A percentile compares a stretch with the other conserved stretches of the same genome.
Evolutionary conservation across 805 yeast species (phyloP).

Genomic region (Candida lessepsii): DNA sequence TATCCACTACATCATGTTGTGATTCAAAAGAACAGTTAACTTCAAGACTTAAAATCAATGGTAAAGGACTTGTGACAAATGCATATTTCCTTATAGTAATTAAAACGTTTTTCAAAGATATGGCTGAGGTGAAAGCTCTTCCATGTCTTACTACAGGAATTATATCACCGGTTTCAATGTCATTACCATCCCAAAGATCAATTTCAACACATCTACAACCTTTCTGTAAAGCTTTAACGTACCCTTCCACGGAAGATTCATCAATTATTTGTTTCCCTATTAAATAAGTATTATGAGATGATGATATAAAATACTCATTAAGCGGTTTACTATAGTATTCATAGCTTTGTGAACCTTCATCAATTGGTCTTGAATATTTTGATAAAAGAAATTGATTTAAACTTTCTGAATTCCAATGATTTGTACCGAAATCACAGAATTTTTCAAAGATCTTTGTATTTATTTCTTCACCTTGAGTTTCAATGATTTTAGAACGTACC

Average conservation of each 20-base stretch:
- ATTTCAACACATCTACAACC: slow-evolving; percentile 96
- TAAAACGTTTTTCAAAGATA: slow-evolving; percentile 67
- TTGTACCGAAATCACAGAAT: slow-evolving; percentile 19
- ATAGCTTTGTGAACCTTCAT: slow-evolving; percentile 10
- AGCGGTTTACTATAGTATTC: slow-evolving; percentile 52
- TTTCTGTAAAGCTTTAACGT: slow-evolving; percentile 78
- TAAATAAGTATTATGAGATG: slow-evolving; percentile 93
- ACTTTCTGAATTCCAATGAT: slow-evolving; percentile 24
- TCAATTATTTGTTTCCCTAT: slow-evolving; percentile 87
- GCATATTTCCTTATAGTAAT: slow-evolving; percentile 79
- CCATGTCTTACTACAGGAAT: slow-evolving; percentile 90
- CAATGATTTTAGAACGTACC: slow-evolving; percentile 47
- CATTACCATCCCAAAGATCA: slow-evolving; percentile 88
- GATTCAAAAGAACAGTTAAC: slow-evolving; percentile 69
- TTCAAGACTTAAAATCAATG: slow-evolving; percentile 83
- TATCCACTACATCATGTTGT: slow-evolving; percentile 58
- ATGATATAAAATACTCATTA: slow-evolving; percentile 83
- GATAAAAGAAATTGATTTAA: slow-evolving; percentile 39
- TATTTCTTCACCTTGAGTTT: slow-evolving; percentile 18
- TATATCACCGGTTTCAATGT: slow-evolving; percentile 38
- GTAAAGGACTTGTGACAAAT: slow-evolving; percentile 82
- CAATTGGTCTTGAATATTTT: slow-evolving; percentile 22
- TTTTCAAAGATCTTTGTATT: slow-evolving; percentile 27
- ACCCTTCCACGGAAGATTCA: slow-evolving; percentile 84
- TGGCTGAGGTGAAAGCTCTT: slow-evolving; percentile 71